Base-by-base conservation (phyloP, 495 filamentous ascomycete species). In the Terfezia boudieri region DNA sequence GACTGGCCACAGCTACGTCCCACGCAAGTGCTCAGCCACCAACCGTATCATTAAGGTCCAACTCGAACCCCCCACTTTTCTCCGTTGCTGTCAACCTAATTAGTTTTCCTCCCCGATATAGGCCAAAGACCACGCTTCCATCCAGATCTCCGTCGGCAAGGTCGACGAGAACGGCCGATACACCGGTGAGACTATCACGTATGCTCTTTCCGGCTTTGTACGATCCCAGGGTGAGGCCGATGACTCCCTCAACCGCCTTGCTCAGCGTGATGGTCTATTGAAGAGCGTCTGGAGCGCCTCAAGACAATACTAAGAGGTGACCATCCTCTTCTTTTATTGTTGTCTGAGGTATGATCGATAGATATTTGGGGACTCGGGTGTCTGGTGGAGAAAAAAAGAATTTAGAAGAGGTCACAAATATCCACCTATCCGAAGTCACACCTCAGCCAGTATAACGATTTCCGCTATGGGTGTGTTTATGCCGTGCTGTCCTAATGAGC, bases 161-260 rank as follows among this genome's bases (percentile, higher is more conserved):
- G 86, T 98, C 62, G 90, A 95, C 71, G 90, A 99, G 78, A 88
- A 84, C 74, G 89, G 90, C 61, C 83, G 88, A 64, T 86, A 95
- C 76, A 90, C 86, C 59, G 86, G 86, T 66, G 90, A 96, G 76
- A 94, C 86, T 79, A 81, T 94, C 71, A 82, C 85, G 65, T 95
- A 93, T 68, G 92, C 90, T 60, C 80, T 99, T 52, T 94, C 86
- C 73, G 90, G 90, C 54, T 99, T 99, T 76, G 86, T 99, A 61
- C 78, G 90, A 64, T 83, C 87, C 58, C 94, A 94, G 80, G 90
- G 90, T 61, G 90, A 99, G 83, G 80, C 80, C 67, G 90, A 99
- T 69, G 92, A 99, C 76, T 78, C 82, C 62, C 69, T 99, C 68
- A 99, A 99, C 80, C 74, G 90, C 64, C 76, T 99, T 63, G 76